Conservation (phyloP, 129 eudicot species). For the carrot (Daucus carota) region DH1_v3.0 NC_030381.2:7847501-7848000, state of each 20-base stretch:
- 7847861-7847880: too few relatives aligned
- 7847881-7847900: too few relatives aligned
- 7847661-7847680: conserved; percentile 22
- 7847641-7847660: conserved; percentile 30
- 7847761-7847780: not conserved
- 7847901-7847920: too few relatives aligned
- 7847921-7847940: too few relatives aligned
- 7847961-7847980: too few relatives aligned
- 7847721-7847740: conserved; percentile 27
- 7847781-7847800: too few relatives aligned
- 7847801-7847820: too few relatives aligned
- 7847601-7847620: conserved; percentile 30
- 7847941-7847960: too few relatives aligned
- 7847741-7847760: conserved; percentile 5
- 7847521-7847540: conserved; percentile 25
- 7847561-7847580: conserved; percentile 40
- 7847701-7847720: conserved; percentile 31
- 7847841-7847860: too few relatives aligned
- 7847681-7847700: conserved; percentile 27
- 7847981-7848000: too few relatives aligned
- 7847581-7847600: conserved; percentile 32
- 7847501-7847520: conserved; percentile 25
- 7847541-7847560: conserved; percentile 36
- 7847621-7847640: conserved; percentile 30
- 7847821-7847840: too few relatives aligned